Evolutionary conservation across 805 yeast species (phyloP), one percentile per base, ranked within the genome.

Genomic region (Dipodascus albidus): DNA sequence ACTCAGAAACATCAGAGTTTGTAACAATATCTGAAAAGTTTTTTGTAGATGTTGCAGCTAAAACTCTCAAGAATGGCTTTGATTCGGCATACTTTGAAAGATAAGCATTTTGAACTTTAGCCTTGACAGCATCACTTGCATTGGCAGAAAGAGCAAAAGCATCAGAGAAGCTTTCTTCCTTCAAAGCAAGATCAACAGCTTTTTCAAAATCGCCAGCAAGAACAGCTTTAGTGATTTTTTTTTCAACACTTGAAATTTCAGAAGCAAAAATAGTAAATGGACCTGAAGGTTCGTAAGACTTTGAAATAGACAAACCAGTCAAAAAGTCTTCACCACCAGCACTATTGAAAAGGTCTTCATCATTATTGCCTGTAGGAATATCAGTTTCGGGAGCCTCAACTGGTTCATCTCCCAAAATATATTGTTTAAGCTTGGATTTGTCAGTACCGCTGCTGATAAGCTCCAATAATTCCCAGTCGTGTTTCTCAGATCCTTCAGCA

Each of bases 111-210:
- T 78, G 81, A 2, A 84, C 96, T 60, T 80, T 79, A 52, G 78
- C 74, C 59, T 85, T 85, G 64, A 83, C 72, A 19, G 61, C 62
- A 2, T 74, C 74, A 19, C 78, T 81, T 2, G 83, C 87, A 47
- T 65, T 65, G 62, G 85, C 69, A 0, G 98, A 87, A 56, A 93
- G 75, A 23, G 90, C 72, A 59, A 90, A 75, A 2, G 98, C 96
- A 65, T 93, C 98, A 21, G 78, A 67, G 21, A 88, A 68, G 55
- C 78, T 76, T 51, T 78, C 84, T 35, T 79, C 76, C 48, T 80
- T 74, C 55, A 93, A 70, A 58, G 91, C 81, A 23, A 74, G 63
- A 33, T 82, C 77, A 11, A 87, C 81, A 0, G 97, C 96, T 23
- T 76, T 72, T 15, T 77, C 77, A 50, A 77, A 68, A 51, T 87